Percentiles rank a stretch among this genome's conserved stretches.
Evolutionary conservation across 2,329 filamentous ascomycete genomes (phyloP).

Genomic region (Erysiphe pulchra): DNA sequence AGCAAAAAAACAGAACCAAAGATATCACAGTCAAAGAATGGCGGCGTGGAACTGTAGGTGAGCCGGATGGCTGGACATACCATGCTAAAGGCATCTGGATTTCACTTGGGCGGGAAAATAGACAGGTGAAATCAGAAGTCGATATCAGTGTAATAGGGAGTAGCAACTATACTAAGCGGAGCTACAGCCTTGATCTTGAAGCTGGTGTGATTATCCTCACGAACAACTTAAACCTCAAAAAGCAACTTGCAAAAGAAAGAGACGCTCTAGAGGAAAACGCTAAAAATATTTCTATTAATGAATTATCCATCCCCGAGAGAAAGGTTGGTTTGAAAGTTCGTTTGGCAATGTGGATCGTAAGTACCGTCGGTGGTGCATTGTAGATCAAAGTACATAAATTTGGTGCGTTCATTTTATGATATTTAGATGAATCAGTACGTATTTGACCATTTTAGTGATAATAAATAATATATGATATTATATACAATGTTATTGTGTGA

Average conservation of each 20-base stretch:
- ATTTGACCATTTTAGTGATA: too few species aligned
- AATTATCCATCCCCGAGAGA: slow-evolving; percentile 59
- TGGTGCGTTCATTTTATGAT: too few species aligned
- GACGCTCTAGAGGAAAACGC: slow-evolving; percentile 56
- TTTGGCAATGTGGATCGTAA: slow-evolving; percentile 83
- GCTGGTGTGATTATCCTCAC: slow-evolving; percentile 74
- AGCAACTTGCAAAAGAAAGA: slow-evolving; percentile 53
- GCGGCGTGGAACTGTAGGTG: slow-evolving; percentile 55
- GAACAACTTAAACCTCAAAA: slow-evolving; percentile 42
- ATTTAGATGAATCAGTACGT: too few species aligned
- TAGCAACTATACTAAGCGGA: slow-evolving; percentile 86
- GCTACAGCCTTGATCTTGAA: slow-evolving; percentile 79
- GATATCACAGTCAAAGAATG: slow-evolving; percentile 64
- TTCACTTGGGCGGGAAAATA: slow-evolving; percentile 35
- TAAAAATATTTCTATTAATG: slow-evolving; percentile 39
- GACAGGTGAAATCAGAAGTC: slow-evolving; percentile 39
- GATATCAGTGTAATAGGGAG: slow-evolving; percentile 68
- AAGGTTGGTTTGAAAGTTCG: slow-evolving; percentile 40
- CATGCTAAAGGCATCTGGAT: slow-evolving; percentile 94
- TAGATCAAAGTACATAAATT: slow-evolving; percentile 15
- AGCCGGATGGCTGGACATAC: slow-evolving; percentile 81
- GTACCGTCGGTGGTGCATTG: slow-evolving; percentile 64
- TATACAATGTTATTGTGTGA: too few species aligned
- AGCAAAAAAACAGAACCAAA: slow-evolving; percentile 19
- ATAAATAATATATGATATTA: too few species aligned